Percentiles rank a stretch among this genome's conserved stretches.
Conservation (phyloP, 1,284 basidiomycete species). For the Volvariella surrecta region DNA sequence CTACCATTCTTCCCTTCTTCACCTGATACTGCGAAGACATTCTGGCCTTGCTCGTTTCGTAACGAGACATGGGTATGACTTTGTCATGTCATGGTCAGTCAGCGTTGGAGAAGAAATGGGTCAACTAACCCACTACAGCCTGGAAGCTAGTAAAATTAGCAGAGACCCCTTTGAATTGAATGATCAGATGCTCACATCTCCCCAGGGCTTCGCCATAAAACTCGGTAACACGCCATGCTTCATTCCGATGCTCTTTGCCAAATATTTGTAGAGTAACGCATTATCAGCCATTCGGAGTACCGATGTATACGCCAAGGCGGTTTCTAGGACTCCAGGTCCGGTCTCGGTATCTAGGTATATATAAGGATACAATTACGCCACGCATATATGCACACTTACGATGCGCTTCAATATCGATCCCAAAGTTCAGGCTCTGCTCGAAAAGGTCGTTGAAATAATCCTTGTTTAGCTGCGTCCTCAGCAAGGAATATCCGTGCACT, state of each 20-base stretch:
- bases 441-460: slow-evolving; percentile 89
- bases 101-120: slow-evolving; percentile 1
- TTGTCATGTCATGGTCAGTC: background rate
- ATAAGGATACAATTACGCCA: slow-evolving; percentile 1
- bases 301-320: slow-evolving; percentile 86
- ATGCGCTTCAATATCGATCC: slow-evolving; percentile 84
- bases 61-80: slow-evolving; percentile 93
- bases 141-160: slow-evolving; percentile 52
- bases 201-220: slow-evolving; percentile 98
- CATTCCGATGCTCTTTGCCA: slow-evolving; percentile 90
- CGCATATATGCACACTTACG: slow-evolving; percentile 43
- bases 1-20: slow-evolving; percentile 58
- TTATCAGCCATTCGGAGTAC: slow-evolving; percentile 90
- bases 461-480: slow-evolving; percentile 82
- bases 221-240: slow-evolving; percentile 84
- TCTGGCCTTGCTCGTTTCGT: slow-evolving; percentile 60
- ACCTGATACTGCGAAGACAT: slow-evolving; percentile 69
- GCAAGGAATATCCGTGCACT: slow-evolving; percentile 94
- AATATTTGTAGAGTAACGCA: slow-evolving; percentile 87
- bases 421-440: slow-evolving; percentile 68
- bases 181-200: slow-evolving; percentile 49
- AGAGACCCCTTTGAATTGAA: background rate
- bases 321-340: slow-evolving; percentile 89
- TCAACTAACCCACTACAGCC: slow-evolving; percentile 74
- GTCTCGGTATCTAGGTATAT: slow-evolving; percentile 82